These are phyloP conservation scores for Entamoeba moshkovskii DNA, from an alignment of 208 protist species.

Conservation along the genomic window DNA sequence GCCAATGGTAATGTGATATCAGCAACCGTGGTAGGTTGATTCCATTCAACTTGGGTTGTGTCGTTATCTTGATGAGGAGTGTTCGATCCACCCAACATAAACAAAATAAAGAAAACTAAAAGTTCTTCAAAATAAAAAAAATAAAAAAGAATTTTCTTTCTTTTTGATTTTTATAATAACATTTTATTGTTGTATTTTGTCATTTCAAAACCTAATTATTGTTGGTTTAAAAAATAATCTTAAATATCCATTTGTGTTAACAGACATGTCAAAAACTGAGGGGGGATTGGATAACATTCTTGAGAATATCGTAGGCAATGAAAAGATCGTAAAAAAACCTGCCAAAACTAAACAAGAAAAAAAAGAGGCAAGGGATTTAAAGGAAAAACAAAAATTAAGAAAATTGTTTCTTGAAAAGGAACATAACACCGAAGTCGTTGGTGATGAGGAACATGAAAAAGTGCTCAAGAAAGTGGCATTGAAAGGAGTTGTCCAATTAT, in stretches of 20 bases:
- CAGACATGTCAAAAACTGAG: background rate
- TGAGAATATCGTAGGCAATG: background rate
- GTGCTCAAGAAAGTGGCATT: background rate
- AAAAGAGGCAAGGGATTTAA: background rate
- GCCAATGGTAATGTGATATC: background rate
- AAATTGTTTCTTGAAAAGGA: background rate
- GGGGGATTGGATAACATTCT: background rate
- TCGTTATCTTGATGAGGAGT: background rate
- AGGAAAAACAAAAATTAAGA: background rate
- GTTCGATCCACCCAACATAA: background rate
- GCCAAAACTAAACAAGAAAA: background rate
- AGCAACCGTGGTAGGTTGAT: background rate
- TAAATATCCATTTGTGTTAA: background rate
- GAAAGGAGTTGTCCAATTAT: background rate
- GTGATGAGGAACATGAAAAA: background rate
- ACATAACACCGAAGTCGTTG: background rate
- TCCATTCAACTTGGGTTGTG: background rate
- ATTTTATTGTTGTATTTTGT: background rate
- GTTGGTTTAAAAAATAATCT: background rate
- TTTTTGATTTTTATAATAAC: too few species aligned
- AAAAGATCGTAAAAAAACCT: background rate
- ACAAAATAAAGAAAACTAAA: too few species aligned
- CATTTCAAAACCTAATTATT: background rate
- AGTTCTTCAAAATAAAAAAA: too few species aligned
- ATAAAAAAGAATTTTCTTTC: too few species aligned